Percentiles rank a stretch among this genome's conserved stretches.
Conservation (phyloP, 2,329 filamentous ascomycete genomes). For the Gliomastix tumulicola region DNA sequence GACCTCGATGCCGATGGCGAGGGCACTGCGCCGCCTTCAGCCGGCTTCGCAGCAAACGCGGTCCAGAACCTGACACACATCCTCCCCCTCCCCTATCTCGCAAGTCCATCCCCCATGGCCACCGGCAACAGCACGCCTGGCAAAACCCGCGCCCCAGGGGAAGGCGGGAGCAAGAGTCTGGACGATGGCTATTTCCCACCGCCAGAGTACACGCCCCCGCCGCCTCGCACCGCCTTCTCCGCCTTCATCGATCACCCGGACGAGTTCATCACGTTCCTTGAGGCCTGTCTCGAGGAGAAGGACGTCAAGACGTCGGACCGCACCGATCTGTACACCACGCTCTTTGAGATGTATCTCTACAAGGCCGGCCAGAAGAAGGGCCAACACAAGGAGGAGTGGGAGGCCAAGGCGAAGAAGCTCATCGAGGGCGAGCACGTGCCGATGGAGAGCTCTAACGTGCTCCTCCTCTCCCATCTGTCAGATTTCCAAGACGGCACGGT, state of each 20-base stretch:
- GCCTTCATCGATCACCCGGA: conserved; percentile 92
- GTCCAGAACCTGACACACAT: conserved; percentile 82
- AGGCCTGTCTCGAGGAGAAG: conserved; percentile 72
- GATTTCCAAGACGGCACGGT: conserved; percentile 86
- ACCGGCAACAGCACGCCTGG: conserved; percentile 44
- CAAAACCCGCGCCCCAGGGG: conserved; percentile 40
- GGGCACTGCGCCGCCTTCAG: conserved; percentile 25
- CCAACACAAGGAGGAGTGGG: conserved; percentile 67
- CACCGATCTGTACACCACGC: conserved; percentile 82
- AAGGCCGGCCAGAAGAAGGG: conserved; percentile 73
- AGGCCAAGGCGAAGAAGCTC: conserved; percentile 80
- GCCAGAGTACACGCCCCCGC: conserved; percentile 68
- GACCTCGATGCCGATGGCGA: conserved; percentile 23
- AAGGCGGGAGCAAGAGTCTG: conserved; percentile 44
- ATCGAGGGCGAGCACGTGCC: conserved; percentile 75
- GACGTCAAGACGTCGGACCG: conserved; percentile 68
- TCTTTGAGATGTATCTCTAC: conserved; percentile 98
- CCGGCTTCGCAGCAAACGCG: conserved; percentile 56
- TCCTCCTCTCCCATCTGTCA: conserved; percentile 86
- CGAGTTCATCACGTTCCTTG: conserved; percentile 87
- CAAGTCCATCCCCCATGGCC: conserved; percentile 40
- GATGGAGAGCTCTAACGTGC: conserved; percentile 91
- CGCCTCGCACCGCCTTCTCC: conserved; percentile 85
- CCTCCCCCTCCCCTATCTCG: conserved; percentile 69
- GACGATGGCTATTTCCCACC: conserved; percentile 36